phyloP scores from a whole-genome alignment of 176 grass and related monocot genomes.

The Poa pratensis region DNA sequence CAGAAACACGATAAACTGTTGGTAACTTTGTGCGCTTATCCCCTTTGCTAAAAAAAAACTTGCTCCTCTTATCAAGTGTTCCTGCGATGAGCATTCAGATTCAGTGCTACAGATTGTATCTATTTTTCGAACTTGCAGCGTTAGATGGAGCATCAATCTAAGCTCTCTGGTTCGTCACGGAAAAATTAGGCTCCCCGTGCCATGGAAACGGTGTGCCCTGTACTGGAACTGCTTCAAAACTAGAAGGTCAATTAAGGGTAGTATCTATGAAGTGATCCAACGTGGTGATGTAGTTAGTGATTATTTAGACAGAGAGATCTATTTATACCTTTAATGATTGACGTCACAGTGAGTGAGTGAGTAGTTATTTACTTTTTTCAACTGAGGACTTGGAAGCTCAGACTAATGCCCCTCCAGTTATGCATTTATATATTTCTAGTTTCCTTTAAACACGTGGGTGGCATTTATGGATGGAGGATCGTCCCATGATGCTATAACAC shows the following conservation, averaged over 20 bases:
- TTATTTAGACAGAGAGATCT: background rate
- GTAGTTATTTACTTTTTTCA: background rate
- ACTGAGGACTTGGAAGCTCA: background rate
- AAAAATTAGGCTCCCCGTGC: background rate
- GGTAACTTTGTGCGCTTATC: conserved; percentile 16
- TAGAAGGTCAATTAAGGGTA: background rate
- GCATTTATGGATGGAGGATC: background rate
- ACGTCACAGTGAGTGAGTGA: background rate
- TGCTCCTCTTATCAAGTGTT: background rate
- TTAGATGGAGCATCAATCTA: conserved; percentile 14
- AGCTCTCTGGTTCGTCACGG: background rate
- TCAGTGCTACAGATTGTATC: background rate
- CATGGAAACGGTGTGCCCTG: background rate
- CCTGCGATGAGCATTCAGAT: background rate
- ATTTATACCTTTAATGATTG: background rate
- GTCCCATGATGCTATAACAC: background rate
- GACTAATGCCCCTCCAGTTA: background rate
- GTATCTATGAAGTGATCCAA: background rate
- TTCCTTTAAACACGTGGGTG: background rate
- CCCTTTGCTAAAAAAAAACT: background rate
- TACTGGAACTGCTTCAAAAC: background rate
- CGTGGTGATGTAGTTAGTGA: background rate
- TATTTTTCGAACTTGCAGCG: background rate
- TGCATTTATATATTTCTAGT: conserved; percentile 7
- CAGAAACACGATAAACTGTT: background rate